These are phyloP conservation scores for Jasminum sambac DNA, from an alignment of 257 asterid species.

Conservation along the genomic window DNA sequence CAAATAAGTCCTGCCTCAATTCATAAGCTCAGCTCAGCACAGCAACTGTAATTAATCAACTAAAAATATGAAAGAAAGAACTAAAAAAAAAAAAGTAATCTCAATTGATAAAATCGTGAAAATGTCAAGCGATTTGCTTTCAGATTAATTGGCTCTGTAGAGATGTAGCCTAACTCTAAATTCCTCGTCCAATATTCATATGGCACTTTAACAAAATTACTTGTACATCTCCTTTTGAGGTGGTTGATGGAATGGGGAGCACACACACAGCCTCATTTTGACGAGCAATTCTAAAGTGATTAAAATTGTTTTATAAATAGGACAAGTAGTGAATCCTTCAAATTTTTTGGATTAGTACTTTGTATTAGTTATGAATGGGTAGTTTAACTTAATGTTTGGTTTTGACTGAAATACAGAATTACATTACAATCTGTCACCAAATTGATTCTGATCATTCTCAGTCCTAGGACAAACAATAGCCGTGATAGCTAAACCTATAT, in stretches of 20 bases:
- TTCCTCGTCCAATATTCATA: not conserved
- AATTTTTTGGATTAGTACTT: too few species aligned
- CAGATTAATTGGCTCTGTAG: slow-evolving; percentile 1
- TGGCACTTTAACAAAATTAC: not conserved
- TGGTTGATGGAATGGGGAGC: not conserved
- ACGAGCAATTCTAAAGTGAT: too few species aligned
- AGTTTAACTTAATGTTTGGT: too few species aligned
- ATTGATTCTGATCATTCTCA: not conserved
- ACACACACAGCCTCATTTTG: not conserved
- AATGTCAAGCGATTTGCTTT: slow-evolving; percentile 1
- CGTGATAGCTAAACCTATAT: not conserved
- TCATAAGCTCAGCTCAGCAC: slow-evolving; percentile 26
- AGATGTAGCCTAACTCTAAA: not conserved
- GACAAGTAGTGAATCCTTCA: too few species aligned
- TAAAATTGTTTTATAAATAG: too few species aligned
- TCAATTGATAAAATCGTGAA: not conserved
- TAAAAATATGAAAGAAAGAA: slow-evolving; percentile 7
- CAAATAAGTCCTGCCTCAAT: slow-evolving; percentile 79
- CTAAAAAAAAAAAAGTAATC: slow-evolving; percentile 13
- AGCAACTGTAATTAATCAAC: not conserved
- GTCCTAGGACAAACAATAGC: slow-evolving; percentile 4
- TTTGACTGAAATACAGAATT: too few species aligned
- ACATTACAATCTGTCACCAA: too few species aligned
- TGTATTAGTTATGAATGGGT: too few species aligned
- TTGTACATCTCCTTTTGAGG: not conserved